phyloP scores from a whole-genome alignment of 1,139 yeast species.

The Geotrichum reessii region DNA sequence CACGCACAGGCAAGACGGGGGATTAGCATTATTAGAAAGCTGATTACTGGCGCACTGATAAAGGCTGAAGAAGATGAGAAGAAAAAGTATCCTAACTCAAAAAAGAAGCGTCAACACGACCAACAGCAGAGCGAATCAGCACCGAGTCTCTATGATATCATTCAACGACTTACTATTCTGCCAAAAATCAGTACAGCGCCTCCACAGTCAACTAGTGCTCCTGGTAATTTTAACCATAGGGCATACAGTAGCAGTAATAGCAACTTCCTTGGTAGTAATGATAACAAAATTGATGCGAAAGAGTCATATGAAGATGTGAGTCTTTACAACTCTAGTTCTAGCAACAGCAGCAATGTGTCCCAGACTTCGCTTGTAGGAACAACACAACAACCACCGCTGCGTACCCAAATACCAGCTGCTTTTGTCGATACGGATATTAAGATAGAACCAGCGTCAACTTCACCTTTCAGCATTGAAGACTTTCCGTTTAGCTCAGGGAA shows the following conservation, averaged over 20 bases:
- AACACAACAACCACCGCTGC: neutral
- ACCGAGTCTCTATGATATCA: conserved; percentile 17
- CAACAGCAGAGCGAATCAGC: conserved; percentile 5
- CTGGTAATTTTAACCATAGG: neutral
- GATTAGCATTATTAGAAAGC: conserved; percentile 14
- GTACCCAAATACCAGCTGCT: neutral
- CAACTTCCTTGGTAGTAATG: neutral
- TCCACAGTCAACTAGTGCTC: neutral
- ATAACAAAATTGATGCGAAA: neutral
- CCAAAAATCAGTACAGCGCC: conserved; percentile 19
- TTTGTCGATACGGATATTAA: neutral
- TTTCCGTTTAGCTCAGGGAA: neutral
- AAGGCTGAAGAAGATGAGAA: conserved; percentile 5
- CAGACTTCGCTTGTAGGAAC: neutral
- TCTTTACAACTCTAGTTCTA: neutral
- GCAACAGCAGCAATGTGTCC: neutral
- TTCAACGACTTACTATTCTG: conserved; percentile 17
- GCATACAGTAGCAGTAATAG: neutral
- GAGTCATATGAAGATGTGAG: neutral
- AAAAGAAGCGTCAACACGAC: conserved; percentile 3
- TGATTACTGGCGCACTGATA: conserved; percentile 12
- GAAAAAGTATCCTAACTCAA: neutral
- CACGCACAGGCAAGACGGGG: conserved; percentile 19
- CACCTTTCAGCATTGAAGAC: neutral
- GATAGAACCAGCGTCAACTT: neutral